Evolutionary conservation across 495 filamentous ascomycete species (phyloP), one percentile per base, ranked within the genome.

Genomic region (Melanomma pulvis-pyrius): DNA sequence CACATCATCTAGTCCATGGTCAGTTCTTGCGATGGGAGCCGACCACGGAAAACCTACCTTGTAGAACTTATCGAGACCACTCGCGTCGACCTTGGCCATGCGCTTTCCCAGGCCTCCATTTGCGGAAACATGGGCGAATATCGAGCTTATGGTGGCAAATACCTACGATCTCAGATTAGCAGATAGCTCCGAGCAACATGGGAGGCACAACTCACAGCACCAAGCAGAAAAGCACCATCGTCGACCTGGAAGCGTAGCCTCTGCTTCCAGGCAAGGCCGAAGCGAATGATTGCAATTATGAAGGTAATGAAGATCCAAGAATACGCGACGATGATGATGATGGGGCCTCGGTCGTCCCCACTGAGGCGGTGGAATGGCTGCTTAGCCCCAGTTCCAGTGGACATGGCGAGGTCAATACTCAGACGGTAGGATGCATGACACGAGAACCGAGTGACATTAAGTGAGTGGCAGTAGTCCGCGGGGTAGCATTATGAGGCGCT

Each of bases 241-340:
- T 69, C 66, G 12, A 59, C 46, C 48, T 63, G 59, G 66, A 69
- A 69, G 22, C 29, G 12, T 24, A 63, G 32, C 26, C 59, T 39
- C 25, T 64, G 66, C 7, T 29, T 41, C 36, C 26, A 44, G 19
- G 66, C 56, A 21, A 69, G 25, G 25, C 55, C 47, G 17, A 69
- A 69, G 32, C 66, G 59, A 51, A 64, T 64, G n/a, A 60, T 6
- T 6, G 60, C 36, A n/a, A 64, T 32, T 17, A 69, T 51, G 28
- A 46, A 7, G 11, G 60, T 25, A n/a, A 64, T 57, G 47, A 59
- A 63, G 51, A 53, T 57, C 61, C 59, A 69, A 24, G 55, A 59
- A 46, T 69, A 69, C 17, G 66, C 66, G 39, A 57, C 52, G 28
- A 69, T 64, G 60, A 59, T 63, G 60, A 69, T 34, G 21, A 69